These are phyloP conservation scores for Alternaria panax DNA, from an alignment of 2,329 filamentous ascomycete species.

Conservation along the genomic window DNA sequence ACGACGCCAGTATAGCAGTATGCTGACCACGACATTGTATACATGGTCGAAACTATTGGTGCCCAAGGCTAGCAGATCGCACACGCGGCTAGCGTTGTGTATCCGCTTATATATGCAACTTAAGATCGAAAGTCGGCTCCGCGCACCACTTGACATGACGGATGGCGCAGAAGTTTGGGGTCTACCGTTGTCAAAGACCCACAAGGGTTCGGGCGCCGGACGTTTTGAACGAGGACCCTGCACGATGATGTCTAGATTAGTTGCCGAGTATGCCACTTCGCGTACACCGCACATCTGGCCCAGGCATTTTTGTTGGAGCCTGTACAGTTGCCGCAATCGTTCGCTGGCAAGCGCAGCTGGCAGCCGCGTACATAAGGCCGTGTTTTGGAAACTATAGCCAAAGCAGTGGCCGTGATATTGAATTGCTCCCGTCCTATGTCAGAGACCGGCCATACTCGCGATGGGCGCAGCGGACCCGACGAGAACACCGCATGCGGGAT, in stretches of 20 bases:
- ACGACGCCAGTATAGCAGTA: background rate
- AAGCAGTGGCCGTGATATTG: conserved; percentile 14
- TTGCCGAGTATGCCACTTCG: conserved; percentile 7
- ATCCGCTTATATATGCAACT: conserved; percentile 6
- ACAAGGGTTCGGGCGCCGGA: conserved; percentile 18
- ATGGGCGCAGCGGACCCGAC: background rate
- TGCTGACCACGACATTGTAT: conserved; percentile 6
- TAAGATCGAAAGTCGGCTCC: conserved; percentile 13
- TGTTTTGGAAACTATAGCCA: conserved; percentile 5
- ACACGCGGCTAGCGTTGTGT: conserved; percentile 30
- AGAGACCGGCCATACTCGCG: conserved; percentile 23
- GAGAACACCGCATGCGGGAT: conserved; percentile 9
- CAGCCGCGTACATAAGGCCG: background rate
- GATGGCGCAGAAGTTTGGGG: conserved; percentile 20
- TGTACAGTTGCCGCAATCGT: conserved; percentile 2
- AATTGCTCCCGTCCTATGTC: conserved; percentile 27
- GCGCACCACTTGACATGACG: conserved; percentile 28
- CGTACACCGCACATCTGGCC: conserved; percentile 9
- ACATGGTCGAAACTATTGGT: conserved; percentile 18
- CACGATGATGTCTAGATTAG: conserved; percentile 29
- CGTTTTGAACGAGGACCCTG: conserved; percentile 18
- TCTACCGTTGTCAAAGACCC: conserved; percentile 21
- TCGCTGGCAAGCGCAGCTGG: conserved; percentile 15
- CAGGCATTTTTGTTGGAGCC: background rate
- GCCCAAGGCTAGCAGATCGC: conserved; percentile 13